Evolutionary conservation across 1,284 basidiomycete genomes (phyloP).

Genomic region (Cryptococcus sp.): DNA sequence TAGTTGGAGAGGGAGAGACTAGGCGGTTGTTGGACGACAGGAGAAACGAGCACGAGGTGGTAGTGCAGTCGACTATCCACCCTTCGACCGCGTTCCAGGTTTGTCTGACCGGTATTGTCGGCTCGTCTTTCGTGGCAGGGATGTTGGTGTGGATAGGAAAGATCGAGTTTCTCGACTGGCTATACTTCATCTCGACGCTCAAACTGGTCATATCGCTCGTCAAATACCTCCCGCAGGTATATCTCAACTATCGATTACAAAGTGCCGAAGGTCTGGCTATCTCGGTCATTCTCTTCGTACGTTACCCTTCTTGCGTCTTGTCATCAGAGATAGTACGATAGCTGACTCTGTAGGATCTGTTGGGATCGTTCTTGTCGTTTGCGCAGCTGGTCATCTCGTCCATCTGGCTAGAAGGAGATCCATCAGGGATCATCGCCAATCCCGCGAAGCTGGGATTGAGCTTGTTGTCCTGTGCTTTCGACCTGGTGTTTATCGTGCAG

Average conservation of each 20-base stretch:
- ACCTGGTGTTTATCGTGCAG: slow-evolving; percentile 34
- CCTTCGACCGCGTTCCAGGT: slow-evolving; percentile 22
- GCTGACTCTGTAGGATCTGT: slow-evolving; percentile 33
- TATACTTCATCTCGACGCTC: slow-evolving; percentile 39
- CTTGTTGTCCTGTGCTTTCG: slow-evolving; percentile 28
- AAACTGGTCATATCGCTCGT: slow-evolving; percentile 40
- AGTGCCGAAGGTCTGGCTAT: slow-evolving; percentile 41
- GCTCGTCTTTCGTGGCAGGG: slow-evolving; percentile 16
- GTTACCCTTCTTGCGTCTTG: too few relatives aligned
- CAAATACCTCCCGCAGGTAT: slow-evolving; percentile 46
- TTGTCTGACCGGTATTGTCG: slow-evolving; percentile 20
- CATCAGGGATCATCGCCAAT: slow-evolving; percentile 42
- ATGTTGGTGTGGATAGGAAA: slow-evolving; percentile 24
- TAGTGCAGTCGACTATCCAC: slow-evolving; percentile 11
- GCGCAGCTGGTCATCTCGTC: slow-evolving; percentile 42
- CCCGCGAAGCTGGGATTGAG: slow-evolving; percentile 44
- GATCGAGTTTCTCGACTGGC: slow-evolving; percentile 38
- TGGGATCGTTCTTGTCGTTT: slow-evolving; percentile 41
- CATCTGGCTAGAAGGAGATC: slow-evolving; percentile 36
- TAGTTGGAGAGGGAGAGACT: neutral
- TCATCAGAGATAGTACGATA: neutral
- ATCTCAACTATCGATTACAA: slow-evolving; percentile 38
- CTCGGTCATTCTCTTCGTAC: slow-evolving; percentile 20
- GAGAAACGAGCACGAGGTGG: neutral
- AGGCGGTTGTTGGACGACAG: neutral